phyloP scores from a whole-genome alignment of 345 rosid species.

The Gossypium australe region DNA sequence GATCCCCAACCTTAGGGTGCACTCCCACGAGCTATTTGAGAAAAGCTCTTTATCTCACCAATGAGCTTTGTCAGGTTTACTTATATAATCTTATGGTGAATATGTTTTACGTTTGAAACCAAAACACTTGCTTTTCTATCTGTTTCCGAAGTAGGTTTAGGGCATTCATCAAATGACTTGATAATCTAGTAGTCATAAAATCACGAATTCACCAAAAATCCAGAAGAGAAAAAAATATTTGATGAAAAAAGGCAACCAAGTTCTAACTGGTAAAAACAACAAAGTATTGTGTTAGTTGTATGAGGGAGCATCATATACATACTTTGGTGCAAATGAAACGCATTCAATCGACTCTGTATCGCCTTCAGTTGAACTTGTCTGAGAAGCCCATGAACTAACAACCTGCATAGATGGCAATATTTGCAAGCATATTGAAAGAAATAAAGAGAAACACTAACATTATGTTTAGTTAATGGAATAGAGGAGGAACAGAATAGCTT shows the following conservation, averaged over 20 bases:
- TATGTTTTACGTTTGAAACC: neutral
- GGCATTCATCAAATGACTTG: neutral
- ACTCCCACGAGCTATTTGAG: neutral
- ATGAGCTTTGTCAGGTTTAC: neutral
- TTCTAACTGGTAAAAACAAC: neutral
- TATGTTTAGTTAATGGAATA: neutral
- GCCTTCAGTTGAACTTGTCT: conserved; percentile 66
- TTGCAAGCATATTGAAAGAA: conserved; percentile 11
- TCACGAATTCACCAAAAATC: neutral
- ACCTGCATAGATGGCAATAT: conserved; percentile 53
- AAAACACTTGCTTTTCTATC: neutral
- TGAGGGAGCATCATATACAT: conserved; percentile 11
- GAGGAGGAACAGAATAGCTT: neutral
- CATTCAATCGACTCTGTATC: conserved; percentile 61
- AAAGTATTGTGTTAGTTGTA: neutral
- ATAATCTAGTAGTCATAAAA: neutral
- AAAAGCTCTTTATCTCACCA: neutral
- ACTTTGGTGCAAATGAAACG: conserved; percentile 64
- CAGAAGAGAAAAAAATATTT: neutral
- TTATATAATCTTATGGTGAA: neutral
- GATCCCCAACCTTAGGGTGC: neutral
- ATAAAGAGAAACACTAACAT: neutral
- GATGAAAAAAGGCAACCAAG: neutral
- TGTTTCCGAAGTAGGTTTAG: neutral
- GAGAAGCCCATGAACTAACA: conserved; percentile 60